These are phyloP conservation scores for Otatea glauca DNA, from an alignment of 176 grass and related monocot genomes.

Conservation along the genomic window DNA sequence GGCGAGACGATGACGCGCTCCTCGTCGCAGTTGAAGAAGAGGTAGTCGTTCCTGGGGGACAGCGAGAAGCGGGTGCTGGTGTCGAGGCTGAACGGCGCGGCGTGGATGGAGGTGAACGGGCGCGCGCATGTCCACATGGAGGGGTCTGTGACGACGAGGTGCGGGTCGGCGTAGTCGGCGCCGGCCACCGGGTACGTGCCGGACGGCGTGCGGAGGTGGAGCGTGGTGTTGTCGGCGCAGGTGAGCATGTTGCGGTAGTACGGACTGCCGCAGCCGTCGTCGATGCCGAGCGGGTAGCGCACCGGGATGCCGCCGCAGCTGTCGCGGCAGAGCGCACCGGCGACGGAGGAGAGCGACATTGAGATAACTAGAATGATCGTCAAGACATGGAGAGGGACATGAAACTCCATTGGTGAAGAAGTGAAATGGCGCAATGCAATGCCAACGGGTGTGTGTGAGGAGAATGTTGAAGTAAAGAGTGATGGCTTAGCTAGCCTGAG, in stretches of 20 bases:
- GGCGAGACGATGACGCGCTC: constrained; percentile 74
- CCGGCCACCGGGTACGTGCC: constrained; percentile 70
- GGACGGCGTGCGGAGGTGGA: constrained; percentile 79
- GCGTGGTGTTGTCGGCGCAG: constrained; percentile 65
- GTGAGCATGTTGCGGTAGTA: constrained; percentile 90
- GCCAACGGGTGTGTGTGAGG: not conserved
- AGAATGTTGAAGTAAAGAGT: not conserved
- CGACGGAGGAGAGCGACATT: constrained; percentile 1
- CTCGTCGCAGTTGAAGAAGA: constrained; percentile 87
- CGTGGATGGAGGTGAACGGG: constrained; percentile 42
- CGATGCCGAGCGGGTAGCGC: constrained; percentile 75
- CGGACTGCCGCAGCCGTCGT: constrained; percentile 89
- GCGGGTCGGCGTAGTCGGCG: constrained; percentile 80
- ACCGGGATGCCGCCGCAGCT: constrained; percentile 73
- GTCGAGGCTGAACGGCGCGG: constrained; percentile 83
- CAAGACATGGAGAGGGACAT: constrained; percentile 34
- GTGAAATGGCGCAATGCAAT: not conserved
- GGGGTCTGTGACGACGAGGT: constrained; percentile 78
- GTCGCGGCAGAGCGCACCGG: constrained; percentile 58
- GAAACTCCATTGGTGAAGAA: constrained; percentile 27
- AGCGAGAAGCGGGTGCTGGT: constrained; percentile 93
- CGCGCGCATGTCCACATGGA: constrained; percentile 88
- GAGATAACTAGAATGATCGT: constrained; percentile 5
- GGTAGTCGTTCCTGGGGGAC: constrained; percentile 79
- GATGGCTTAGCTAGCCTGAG: not conserved